Evolutionary conservation across 1,139 yeast genomes (phyloP), one percentile per base, ranked within the genome.

Genomic region (Saccharomyces pastorianus): DNA sequence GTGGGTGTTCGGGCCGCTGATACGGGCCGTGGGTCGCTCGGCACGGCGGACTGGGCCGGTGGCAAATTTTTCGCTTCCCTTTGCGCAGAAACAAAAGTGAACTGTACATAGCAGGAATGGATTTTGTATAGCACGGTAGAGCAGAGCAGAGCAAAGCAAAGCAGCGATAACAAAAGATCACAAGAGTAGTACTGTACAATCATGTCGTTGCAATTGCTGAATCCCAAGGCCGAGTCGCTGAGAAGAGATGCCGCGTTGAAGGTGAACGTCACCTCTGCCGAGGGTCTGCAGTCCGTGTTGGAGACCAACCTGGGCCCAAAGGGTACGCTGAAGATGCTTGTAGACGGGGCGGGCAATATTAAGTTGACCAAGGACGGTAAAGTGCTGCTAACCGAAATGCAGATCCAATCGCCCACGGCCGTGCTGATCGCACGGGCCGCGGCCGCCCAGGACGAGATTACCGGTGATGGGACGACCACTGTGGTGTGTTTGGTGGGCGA

Each of bases 381-480:
- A 68, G 98, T 95, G 13, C 77, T 93, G 59, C 76, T 93, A 58
- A 82, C 89, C 29, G 99, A 93, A 69, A 93, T 93, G 99, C 99
- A 95, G 73, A 95, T 93, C 71, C 98, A 93, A 71, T 93, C 93
- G 62, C 99, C 99, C n/a, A 95, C 99, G 2, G 99, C 99, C 0
- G 96, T 93, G 41, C 88, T 95, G 96, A 93, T 93, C 75, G 95
- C 99, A 3, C 80, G 98, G 60, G 99, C 98, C 9, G 99, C 99
- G 53, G 84, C 96, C 50, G 97, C 99, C 0, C 99, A 93, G 73
- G 99, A 93, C 71, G 99, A 93, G 71, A 90, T 95, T 69, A 88
- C 99, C 11, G 99, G 99, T 52, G 99, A 93, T 71, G 99, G 99
- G 60, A 95, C 99, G 55, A 93, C 99, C n/a, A 87, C 96, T 1